Percentiles rank a stretch among this genome's conserved stretches.
Evolutionary conservation across 1,139 yeast genomes (phyloP).

Genomic region (Insectozyma bohioensis): DNA sequence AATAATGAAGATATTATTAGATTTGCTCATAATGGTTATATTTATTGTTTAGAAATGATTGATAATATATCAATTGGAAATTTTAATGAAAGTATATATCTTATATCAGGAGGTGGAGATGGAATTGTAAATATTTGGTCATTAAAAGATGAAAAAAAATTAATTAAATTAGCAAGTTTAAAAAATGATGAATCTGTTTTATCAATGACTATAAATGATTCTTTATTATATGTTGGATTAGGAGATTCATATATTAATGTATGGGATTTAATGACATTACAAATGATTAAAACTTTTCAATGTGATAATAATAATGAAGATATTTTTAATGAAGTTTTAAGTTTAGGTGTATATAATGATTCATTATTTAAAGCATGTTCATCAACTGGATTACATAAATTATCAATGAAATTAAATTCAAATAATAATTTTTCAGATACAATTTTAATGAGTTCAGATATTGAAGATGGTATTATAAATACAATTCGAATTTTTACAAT

Average conservation of each 20-base stretch:
- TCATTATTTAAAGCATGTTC: slow-evolving; percentile 57
- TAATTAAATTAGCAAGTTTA: slow-evolving; percentile 37
- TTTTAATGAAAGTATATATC: slow-evolving; percentile 12
- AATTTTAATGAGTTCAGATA: slow-evolving; percentile 14
- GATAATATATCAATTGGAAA: slow-evolving; percentile 17
- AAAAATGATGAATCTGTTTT: slow-evolving; percentile 71
- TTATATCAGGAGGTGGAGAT: slow-evolving; percentile 80
- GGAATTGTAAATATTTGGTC: slow-evolving; percentile 82
- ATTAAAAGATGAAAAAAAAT: slow-evolving; percentile 13
- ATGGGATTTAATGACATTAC: slow-evolving; percentile 83
- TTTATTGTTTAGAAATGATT: slow-evolving; percentile 63
- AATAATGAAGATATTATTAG: slow-evolving; percentile 62
- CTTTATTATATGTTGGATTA: slow-evolving; percentile 77
- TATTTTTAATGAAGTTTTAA: slow-evolving; percentile 36
- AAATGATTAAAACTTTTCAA: slow-evolving; percentile 59
- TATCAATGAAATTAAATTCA: slow-evolving; percentile 42
- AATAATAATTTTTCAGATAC: slow-evolving; percentile 13
- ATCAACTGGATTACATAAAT: slow-evolving; percentile 53
- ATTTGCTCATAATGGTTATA: slow-evolving; percentile 91
- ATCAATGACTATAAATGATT: slow-evolving; percentile 61
- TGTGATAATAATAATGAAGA: slow-evolving; percentile 26
- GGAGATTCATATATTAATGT: slow-evolving; percentile 70
- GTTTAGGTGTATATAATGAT: slow-evolving; percentile 49
- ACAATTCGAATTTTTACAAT: slow-evolving; percentile 29
- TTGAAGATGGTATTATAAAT: slow-evolving; percentile 19